These are phyloP conservation scores for Yamadazyma paraphyllophila DNA, from an alignment of 805 yeast genomes.

Conservation along the genomic window DNA sequence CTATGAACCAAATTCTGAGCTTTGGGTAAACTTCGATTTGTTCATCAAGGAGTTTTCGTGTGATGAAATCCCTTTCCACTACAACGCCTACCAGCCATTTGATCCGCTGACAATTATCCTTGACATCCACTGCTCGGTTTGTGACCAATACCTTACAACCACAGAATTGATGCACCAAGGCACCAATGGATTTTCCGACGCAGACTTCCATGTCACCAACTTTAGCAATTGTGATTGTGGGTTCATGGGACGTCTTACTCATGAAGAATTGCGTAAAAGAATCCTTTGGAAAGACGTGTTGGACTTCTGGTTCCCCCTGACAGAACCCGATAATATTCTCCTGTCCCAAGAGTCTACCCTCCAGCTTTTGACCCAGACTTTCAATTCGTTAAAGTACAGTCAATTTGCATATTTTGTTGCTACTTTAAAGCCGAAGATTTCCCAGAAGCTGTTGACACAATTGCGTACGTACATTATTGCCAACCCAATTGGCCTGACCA, in stretches of 20 bases:
- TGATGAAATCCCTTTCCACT: not conserved
- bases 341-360: not conserved
- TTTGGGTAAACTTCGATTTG: not conserved
- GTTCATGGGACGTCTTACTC: conserved; percentile 13
- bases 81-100: conserved; percentile 5
- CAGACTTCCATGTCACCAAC: conserved; percentile 2
- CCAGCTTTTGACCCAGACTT: not conserved
- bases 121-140: conserved; percentile 16
- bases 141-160: conserved; percentile 6
- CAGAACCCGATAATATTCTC: not conserved
- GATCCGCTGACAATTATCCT: conserved; percentile 3
- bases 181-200: conserved; percentile 13
- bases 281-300: conserved; percentile 13
- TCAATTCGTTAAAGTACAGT: not conserved
- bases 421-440: not conserved
- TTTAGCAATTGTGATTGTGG: conserved; percentile 16
- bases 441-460: conserved; percentile 1
- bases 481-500: conserved; percentile 9
- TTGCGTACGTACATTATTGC: conserved; percentile 3
- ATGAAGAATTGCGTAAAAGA: conserved; percentile 21
- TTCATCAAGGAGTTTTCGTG: not conserved
- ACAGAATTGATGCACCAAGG: conserved; percentile 9
- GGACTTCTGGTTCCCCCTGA: conserved; percentile 4
- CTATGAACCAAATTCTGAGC: conserved; percentile 5
- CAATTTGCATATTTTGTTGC: conserved; percentile 1